Evolutionary conservation across 345 rosid species (phyloP).

Genomic region (Excoecaria cochinchinensis): DNA sequence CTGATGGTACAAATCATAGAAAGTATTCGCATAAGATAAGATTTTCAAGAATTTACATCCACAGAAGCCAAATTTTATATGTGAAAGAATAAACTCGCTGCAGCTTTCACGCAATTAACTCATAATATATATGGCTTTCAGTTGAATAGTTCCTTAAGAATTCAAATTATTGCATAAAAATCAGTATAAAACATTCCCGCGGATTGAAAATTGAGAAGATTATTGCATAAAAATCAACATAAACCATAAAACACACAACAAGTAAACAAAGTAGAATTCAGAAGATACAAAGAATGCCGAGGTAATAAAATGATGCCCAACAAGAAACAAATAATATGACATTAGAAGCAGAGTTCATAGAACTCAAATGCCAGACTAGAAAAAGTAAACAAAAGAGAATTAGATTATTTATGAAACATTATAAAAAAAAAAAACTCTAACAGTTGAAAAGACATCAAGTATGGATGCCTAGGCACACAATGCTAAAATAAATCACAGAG

Average conservation of each 20-base stretch:
- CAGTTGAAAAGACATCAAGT: not conserved
- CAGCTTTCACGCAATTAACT: not conserved
- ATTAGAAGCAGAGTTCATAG: not conserved
- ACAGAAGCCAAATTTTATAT: not conserved
- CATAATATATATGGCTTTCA: not conserved
- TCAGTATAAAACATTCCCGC: not conserved
- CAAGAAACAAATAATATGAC: not conserved
- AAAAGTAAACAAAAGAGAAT: not conserved
- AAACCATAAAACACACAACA: not conserved
- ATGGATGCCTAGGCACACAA: not conserved
- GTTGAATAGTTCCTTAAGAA: not conserved
- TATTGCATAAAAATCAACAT: too few relatives aligned
- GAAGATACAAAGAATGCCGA: not conserved
- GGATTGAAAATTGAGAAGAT: not conserved
- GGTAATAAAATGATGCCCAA: not conserved
- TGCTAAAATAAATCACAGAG: not conserved
- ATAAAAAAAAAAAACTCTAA: not conserved
- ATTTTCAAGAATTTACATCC: not conserved
- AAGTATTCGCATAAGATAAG: not conserved
- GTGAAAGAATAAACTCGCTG: not conserved
- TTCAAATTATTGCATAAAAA: not conserved
- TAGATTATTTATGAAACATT: not conserved
- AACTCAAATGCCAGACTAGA: constrained; percentile 3
- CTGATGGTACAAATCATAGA: not conserved
- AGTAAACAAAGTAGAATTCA: not conserved